A percentile compares a stretch with the other conserved stretches of the same genome.
These are phyloP conservation scores for Sclerotinia glacialis DNA, from an alignment of 2,329 filamentous ascomycete genomes.

Conservation along the genomic window DNA sequence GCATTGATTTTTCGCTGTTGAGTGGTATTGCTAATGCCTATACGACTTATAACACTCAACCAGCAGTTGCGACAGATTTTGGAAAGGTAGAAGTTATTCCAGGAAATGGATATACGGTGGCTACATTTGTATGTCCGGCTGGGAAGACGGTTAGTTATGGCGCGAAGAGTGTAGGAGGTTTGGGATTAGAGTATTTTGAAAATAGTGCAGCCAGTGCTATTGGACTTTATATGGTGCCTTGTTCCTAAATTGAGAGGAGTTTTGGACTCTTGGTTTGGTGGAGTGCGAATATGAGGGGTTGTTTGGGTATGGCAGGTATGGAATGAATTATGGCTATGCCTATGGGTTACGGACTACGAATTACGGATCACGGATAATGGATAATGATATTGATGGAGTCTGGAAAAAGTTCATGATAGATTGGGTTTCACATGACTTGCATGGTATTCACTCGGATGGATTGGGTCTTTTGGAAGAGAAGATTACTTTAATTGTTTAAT, in stretches of 20 bases:
- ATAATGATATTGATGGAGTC: neutral
- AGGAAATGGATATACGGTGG: slow-evolving; percentile 54
- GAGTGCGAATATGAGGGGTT: neutral
- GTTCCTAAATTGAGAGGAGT: slow-evolving; percentile 1
- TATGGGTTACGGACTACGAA: neutral
- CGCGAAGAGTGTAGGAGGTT: slow-evolving; percentile 50
- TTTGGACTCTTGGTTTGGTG: neutral
- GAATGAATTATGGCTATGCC: neutral
- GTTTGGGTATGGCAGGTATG: neutral
- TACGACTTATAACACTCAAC: slow-evolving; percentile 55
- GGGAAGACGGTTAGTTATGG: slow-evolving; percentile 52
- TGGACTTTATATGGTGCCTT: slow-evolving; percentile 41
- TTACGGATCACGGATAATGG: neutral
- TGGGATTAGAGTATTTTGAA: slow-evolving; percentile 60
- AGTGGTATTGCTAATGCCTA: slow-evolving; percentile 43
- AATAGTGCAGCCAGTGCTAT: slow-evolving; percentile 54
- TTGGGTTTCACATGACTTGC: neutral
- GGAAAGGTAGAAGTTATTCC: slow-evolving; percentile 47
- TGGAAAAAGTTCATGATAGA: slow-evolving; percentile 4
- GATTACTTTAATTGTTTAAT: slow-evolving; percentile 5
- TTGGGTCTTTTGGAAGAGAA: too few species aligned
- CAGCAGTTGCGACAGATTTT: slow-evolving; percentile 46
- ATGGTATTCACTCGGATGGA: neutral
- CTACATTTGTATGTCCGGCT: slow-evolving; percentile 53
- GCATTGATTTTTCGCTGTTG: slow-evolving; percentile 47